A percentile compares a stretch with the other conserved stretches of the same genome.
Evolutionary conservation across 768 basidiomycete species (phyloP).

Genomic region (Podaxis sp.): DNA sequence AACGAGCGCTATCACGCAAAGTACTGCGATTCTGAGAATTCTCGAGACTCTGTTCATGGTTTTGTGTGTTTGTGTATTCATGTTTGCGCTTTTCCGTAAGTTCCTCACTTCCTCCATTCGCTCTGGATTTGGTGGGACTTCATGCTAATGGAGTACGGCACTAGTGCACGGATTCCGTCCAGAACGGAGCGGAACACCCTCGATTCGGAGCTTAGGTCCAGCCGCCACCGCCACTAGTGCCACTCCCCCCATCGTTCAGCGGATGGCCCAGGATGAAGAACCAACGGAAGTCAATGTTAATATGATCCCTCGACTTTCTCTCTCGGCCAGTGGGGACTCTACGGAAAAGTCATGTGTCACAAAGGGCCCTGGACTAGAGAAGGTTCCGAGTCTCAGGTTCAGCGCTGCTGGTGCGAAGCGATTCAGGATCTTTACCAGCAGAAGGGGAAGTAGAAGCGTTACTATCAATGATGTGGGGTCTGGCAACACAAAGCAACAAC

Average conservation of each 20-base stretch:
- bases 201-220: not conserved
- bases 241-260: not conserved
- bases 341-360: not conserved
- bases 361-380: not conserved
- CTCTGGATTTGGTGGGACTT: not conserved
- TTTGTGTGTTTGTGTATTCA: constrained; percentile 2
- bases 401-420: not conserved
- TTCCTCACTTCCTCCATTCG: not conserved
- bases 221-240: not conserved
- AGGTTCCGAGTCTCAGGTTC: not conserved
- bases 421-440: not conserved
- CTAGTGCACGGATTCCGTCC: not conserved
- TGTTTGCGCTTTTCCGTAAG: constrained; percentile 12
- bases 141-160: not conserved
- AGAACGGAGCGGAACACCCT: not conserved
- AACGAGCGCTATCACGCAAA: not conserved
- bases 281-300: not conserved
- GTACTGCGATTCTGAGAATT: not conserved
- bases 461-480: not conserved
- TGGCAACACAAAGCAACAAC: not conserved
- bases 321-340: not conserved
- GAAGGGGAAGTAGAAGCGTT: no score
- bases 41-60: constrained; percentile 2
- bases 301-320: constrained; percentile 6
- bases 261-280: not conserved